These are phyloP conservation scores for Phytophthora pinifolia DNA, from an alignment of 352 stramenopile species.

Conservation along the genomic window DNA sequence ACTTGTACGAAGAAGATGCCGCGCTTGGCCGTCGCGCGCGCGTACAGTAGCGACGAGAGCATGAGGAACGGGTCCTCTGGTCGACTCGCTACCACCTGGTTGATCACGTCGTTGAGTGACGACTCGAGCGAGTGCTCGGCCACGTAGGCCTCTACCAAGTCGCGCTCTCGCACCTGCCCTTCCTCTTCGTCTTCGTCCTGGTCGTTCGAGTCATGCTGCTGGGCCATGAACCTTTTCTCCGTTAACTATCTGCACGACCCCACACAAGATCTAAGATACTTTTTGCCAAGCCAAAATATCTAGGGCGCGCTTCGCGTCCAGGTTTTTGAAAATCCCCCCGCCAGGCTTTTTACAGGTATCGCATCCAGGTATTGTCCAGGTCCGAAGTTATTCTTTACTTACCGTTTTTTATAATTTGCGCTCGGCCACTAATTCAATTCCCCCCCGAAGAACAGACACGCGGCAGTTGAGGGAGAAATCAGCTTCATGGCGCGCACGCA, in stretches of 20 bases:
- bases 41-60: slow-evolving; percentile 62
- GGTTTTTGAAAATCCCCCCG: too few relatives aligned
- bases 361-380: too few relatives aligned
- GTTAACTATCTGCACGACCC: slow-evolving; percentile 13
- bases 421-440: too few relatives aligned
- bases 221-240: slow-evolving; percentile 8
- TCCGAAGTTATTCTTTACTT: too few relatives aligned
- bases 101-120: slow-evolving; percentile 70
- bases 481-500: too few relatives aligned
- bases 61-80: slow-evolving; percentile 72
- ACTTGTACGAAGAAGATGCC: slow-evolving; percentile 73
- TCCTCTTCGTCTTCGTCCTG: slow-evolving; percentile 33
- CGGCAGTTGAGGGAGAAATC: too few relatives aligned
- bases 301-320: too few relatives aligned
- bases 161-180: slow-evolving; percentile 53
- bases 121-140: slow-evolving; percentile 67
- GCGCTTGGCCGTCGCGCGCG: slow-evolving; percentile 57
- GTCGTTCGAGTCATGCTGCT: slow-evolving; percentile 23
- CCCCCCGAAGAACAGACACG: too few relatives aligned
- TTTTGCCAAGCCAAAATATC: too few relatives aligned
- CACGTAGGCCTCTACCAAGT: slow-evolving; percentile 76
- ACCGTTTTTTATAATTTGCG: too few relatives aligned
- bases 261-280: slow-evolving; percentile 31
- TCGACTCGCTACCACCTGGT: slow-evolving; percentile 63
- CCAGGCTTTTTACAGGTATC: too few relatives aligned